Evolutionary conservation across 805 yeast genomes (phyloP).

Genomic region (Suhomyces canberraensis): DNA sequence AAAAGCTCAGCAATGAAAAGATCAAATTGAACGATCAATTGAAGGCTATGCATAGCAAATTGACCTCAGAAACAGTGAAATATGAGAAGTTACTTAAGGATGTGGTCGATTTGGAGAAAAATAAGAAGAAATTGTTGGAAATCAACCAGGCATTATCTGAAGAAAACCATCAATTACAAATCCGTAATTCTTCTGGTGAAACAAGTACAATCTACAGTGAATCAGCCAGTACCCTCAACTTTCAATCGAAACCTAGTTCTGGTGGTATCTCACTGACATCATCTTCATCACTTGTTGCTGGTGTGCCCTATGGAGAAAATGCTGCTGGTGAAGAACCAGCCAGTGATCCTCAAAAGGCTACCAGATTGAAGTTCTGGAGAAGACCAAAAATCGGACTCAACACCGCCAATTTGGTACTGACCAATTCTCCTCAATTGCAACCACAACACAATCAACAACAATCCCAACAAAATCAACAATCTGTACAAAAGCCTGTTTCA

Average conservation of each 20-base stretch:
- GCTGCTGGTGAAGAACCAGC: slow-evolving; percentile 10
- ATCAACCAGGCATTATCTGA: slow-evolving; percentile 22
- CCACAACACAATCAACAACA: background rate
- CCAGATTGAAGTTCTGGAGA: slow-evolving; percentile 44
- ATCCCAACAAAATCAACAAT: slow-evolving; percentile 5
- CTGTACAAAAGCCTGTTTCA: background rate
- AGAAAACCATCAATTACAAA: slow-evolving; percentile 16
- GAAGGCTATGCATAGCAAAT: slow-evolving; percentile 38
- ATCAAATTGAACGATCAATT: slow-evolving; percentile 29
- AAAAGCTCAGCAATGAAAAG: slow-evolving; percentile 27
- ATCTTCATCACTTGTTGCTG: slow-evolving; percentile 7
- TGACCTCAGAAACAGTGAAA: slow-evolving; percentile 39
- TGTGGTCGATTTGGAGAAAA: slow-evolving; percentile 46
- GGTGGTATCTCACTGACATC: background rate
- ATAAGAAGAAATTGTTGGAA: slow-evolving; percentile 43
- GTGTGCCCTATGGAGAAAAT: slow-evolving; percentile 11
- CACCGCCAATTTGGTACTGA: slow-evolving; percentile 6
- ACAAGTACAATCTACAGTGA: background rate
- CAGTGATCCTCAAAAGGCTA: slow-evolving; percentile 39
- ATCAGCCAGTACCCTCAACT: slow-evolving; percentile 2
- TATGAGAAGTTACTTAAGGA: slow-evolving; percentile 48
- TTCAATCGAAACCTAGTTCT: background rate
- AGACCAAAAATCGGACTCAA: slow-evolving; percentile 35
- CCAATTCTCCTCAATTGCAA: slow-evolving; percentile 2
- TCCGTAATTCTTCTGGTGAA: slow-evolving; percentile 2